Conservation (phyloP, 768 basidiomycete species). For the Solioccasus polychromus region DNA sequence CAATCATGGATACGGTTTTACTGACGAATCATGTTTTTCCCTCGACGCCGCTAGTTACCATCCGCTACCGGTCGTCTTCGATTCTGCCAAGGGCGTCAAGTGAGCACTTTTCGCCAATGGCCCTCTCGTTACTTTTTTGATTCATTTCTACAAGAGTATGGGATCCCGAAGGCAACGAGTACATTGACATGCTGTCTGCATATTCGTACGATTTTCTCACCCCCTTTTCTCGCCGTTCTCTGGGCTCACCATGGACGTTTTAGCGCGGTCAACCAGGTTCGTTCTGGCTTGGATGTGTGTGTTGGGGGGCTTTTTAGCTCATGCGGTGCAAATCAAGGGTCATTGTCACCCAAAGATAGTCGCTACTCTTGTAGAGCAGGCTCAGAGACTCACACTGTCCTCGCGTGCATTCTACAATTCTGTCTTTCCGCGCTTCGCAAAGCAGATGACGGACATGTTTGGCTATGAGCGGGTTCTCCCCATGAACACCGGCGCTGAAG, state of each 20-base stretch:
- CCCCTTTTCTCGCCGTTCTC: slow-evolving; percentile 1
- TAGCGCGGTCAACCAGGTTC: slow-evolving; percentile 85
- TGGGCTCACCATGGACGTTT: slow-evolving; percentile 3
- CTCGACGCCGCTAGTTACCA: slow-evolving; percentile 76
- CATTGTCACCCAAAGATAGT: slow-evolving; percentile 93
- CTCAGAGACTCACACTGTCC: slow-evolving; percentile 86
- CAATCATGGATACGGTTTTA: slow-evolving; percentile 21
- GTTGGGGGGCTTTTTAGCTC: slow-evolving; percentile 9
- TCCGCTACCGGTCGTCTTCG: slow-evolving; percentile 92
- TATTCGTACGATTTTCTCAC: slow-evolving; percentile 70
- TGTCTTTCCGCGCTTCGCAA: slow-evolving; percentile 85
- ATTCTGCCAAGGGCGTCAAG: slow-evolving; percentile 85
- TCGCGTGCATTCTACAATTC: slow-evolving; percentile 97
- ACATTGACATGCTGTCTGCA: slow-evolving; percentile 97
- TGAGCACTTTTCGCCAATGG: slow-evolving; percentile 50
- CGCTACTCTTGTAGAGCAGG: slow-evolving; percentile 75
- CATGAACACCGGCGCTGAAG: slow-evolving; percentile 99
- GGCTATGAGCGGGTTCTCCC: slow-evolving; percentile 95
- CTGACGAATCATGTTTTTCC: slow-evolving; percentile 38
- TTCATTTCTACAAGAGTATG: slow-evolving; percentile 54
- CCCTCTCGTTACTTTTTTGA: background rate
- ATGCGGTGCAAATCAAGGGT: slow-evolving; percentile 45
- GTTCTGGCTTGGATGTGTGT: slow-evolving; percentile 23
- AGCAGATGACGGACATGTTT: slow-evolving; percentile 79
- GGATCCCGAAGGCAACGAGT: slow-evolving; percentile 94